phyloP scores from a whole-genome alignment of 139 green algal genomes.

The Chlamydomonas sp. region DNA sequence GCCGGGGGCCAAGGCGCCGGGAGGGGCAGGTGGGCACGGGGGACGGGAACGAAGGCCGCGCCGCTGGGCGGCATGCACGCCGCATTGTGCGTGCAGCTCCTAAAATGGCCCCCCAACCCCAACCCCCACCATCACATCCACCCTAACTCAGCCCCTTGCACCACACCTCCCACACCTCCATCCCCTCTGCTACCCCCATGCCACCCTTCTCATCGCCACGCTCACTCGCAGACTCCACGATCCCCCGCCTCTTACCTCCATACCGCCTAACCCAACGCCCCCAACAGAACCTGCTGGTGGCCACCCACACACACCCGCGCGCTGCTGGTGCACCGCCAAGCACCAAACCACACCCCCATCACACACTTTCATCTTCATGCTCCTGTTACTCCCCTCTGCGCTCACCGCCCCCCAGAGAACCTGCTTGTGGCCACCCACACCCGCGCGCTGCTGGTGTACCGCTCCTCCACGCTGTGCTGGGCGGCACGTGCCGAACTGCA shows the following conservation, averaged over 20 bases:
- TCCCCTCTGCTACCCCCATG: too few species aligned
- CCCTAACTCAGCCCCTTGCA: too few species aligned
- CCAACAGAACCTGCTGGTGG: constrained; percentile 71
- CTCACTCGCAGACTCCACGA: background rate
- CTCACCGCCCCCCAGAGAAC: constrained; percentile 52
- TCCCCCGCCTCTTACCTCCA: background rate
- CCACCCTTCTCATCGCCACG: too few species aligned
- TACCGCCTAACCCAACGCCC: background rate
- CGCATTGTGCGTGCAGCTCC: too few species aligned
- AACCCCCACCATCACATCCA: too few species aligned
- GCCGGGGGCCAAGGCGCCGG: constrained; percentile 41
- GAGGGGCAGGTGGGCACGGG: constrained; percentile 10
- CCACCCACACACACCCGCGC: constrained; percentile 62
- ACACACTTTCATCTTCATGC: background rate
- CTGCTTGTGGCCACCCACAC: constrained; percentile 71
- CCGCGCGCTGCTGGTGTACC: constrained; percentile 65
- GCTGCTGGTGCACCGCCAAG: constrained; percentile 54
- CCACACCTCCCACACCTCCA: too few species aligned
- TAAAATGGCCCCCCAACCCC: too few species aligned
- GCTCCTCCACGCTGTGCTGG: constrained; percentile 58
- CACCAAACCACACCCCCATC: background rate
- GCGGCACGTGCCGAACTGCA: constrained; percentile 56
- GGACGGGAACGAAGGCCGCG: too few species aligned
- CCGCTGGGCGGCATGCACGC: too few species aligned
- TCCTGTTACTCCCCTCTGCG: background rate